Conservation (phyloP, 768 basidiomycete species). For the Erythrobasidium yunnanense region DNA sequence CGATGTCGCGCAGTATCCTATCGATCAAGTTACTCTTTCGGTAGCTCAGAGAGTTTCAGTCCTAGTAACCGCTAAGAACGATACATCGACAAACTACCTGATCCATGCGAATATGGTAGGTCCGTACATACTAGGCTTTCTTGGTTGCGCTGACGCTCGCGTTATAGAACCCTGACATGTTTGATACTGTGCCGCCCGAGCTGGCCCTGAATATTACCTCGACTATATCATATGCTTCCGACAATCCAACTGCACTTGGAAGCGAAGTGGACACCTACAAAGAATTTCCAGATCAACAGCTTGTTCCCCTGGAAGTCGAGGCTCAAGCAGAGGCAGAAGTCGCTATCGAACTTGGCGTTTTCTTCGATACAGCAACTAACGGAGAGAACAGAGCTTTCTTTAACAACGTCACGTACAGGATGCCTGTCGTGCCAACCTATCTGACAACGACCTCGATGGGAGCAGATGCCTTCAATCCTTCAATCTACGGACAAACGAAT, state of each 20-base stretch:
- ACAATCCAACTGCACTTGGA: conserved; percentile 41
- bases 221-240: conserved; percentile 61
- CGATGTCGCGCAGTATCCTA: conserved; percentile 63
- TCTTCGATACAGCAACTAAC: conserved; percentile 65
- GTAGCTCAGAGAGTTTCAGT: conserved; percentile 90
- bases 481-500: conserved; percentile 68
- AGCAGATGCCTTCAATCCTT: conserved; percentile 46
- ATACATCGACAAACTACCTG: conserved; percentile 70
- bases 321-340: conserved; percentile 47
- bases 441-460: conserved; percentile 70
- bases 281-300: conserved; percentile 51
- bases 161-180: conserved; percentile 54
- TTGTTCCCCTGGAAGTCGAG: conserved; percentile 51
- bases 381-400: conserved; percentile 76
- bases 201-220: conserved; percentile 74
- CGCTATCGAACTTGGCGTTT: conserved; percentile 59
- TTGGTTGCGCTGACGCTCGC: neutral
- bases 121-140: neutral
- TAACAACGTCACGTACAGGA: conserved; percentile 49
- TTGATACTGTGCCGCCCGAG: conserved; percentile 62
- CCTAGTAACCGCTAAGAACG: conserved; percentile 79
- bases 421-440: conserved; percentile 54
- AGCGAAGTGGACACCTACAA: conserved; percentile 46
- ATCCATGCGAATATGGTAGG: conserved; percentile 80
- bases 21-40: conserved; percentile 60